Conservation (phyloP, 2,329 filamentous ascomycete species). For the Penicillium sp. region DNA sequence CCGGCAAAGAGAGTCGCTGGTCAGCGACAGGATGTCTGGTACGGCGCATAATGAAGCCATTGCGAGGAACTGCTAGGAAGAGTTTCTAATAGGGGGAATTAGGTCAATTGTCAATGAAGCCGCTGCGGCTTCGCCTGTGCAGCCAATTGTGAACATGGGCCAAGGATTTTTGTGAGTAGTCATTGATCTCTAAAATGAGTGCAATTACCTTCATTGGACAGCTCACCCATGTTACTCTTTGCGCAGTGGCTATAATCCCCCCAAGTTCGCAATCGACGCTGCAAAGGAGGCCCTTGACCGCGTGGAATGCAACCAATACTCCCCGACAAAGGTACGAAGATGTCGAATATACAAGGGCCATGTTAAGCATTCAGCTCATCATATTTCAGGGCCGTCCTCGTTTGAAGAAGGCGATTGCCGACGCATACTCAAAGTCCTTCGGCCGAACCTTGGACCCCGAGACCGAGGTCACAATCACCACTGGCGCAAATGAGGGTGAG, state of each 20-base stretch:
- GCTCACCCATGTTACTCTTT: background rate
- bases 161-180: conserved; percentile 64
- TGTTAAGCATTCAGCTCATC: conserved; percentile 17
- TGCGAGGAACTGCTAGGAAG: background rate
- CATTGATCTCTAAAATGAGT: background rate
- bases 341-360: background rate
- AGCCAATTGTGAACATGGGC: conserved; percentile 73
- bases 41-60: conserved; percentile 9
- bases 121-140: conserved; percentile 66
- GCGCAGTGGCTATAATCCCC: conserved; percentile 82
- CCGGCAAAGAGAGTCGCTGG: conserved; percentile 57
- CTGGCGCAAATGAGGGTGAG: conserved; percentile 61
- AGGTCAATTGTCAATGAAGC: conserved; percentile 73
- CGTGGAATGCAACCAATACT: conserved; percentile 99
- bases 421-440: conserved; percentile 90
- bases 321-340: conserved; percentile 74
- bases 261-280: conserved; percentile 85
- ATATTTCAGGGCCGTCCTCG: conserved; percentile 73
- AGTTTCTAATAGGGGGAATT: conserved; percentile 22
- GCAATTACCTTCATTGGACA: background rate
- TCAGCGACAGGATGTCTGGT: conserved; percentile 60
- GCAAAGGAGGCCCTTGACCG: conserved; percentile 87
- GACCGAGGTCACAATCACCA: conserved; percentile 93
- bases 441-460: conserved; percentile 82
- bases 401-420: conserved; percentile 88